These are phyloP conservation scores for Stropharia rugosoannulata DNA, from an alignment of 768 basidiomycete genomes.

Conservation along the genomic window DNA sequence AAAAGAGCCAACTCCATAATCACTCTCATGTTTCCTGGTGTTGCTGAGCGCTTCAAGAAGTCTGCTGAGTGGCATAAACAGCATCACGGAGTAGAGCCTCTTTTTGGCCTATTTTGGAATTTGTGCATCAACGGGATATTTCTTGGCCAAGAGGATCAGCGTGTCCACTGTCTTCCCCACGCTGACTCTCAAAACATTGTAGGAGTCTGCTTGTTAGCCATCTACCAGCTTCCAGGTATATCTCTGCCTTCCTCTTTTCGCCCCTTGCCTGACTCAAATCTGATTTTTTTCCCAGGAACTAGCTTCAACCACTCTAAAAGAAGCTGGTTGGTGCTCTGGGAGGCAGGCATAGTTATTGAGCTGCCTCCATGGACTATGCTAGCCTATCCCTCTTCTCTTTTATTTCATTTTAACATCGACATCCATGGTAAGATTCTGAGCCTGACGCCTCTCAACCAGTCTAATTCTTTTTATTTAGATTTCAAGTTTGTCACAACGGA, in stretches of 20 bases:
- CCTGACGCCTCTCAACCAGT: no score
- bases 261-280: no score
- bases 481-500: no score
- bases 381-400: conserved; percentile 30
- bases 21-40: conserved; percentile 16
- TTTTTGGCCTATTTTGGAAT: conserved; percentile 9
- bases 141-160: not conserved
- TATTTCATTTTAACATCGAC: conserved; percentile 34
- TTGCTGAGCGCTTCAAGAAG: conserved; percentile 9
- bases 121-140: conserved; percentile 9
- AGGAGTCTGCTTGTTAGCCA: conserved; percentile 25
- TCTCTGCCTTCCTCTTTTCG: not conserved
- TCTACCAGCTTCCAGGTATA: conserved; percentile 20
- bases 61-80: conserved; percentile 14
- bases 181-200: conserved; percentile 29
- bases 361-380: conserved; percentile 29
- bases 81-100: conserved; percentile 12
- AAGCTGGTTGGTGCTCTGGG: conserved; percentile 37
- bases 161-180: conserved; percentile 21
- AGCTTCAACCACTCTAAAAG: no score
- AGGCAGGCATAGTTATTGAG: conserved; percentile 29
- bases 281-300: not conserved
- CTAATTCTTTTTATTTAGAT: no score
- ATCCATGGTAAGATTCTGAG: conserved; percentile 17
- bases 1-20: conserved; percentile 10